A percentile compares a stretch with the other conserved stretches of the same genome.
Conservation (phyloP, 1,284 basidiomycete genomes). For the Naganishia sp. region DNA sequence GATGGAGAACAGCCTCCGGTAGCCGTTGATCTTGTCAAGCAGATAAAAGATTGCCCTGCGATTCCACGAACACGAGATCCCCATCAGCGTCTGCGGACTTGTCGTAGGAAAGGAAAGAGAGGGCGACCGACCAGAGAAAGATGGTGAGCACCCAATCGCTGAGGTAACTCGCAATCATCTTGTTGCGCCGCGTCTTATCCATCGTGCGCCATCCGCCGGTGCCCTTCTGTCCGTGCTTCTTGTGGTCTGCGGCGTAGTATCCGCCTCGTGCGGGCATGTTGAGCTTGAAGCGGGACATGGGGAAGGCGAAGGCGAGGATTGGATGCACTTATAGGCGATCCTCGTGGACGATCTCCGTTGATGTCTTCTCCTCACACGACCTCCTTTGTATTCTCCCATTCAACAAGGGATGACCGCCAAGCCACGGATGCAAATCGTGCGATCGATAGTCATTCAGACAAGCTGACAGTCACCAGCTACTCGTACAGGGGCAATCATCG, state of each 20-base stretch:
- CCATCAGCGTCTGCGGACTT: no score
- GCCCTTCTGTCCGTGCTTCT: slow-evolving; percentile 12
- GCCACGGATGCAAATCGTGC: no score
- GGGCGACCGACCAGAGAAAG: slow-evolving; percentile 45
- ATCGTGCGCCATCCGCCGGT: slow-evolving; percentile 12
- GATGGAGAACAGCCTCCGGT: slow-evolving; percentile 76
- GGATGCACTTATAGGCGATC: no score
- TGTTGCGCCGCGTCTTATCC: slow-evolving; percentile 21
- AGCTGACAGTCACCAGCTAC: no score
- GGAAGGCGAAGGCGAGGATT: neutral
- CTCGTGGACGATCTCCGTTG: no score
- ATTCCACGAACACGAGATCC: neutral
- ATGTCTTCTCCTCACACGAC: no score
- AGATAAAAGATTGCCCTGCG: slow-evolving; percentile 64
- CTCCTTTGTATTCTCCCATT: no score
- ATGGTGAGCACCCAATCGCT: slow-evolving; percentile 53
- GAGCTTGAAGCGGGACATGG: slow-evolving; percentile 13
- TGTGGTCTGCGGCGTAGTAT: slow-evolving; percentile 18
- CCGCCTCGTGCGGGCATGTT: neutral
- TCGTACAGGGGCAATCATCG: no score
- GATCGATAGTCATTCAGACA: no score
- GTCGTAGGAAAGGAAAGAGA: no score
- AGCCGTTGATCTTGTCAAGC: slow-evolving; percentile 75
- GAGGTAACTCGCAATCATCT: slow-evolving; percentile 46
- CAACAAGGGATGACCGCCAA: no score